Evolutionary conservation across 805 yeast species (phyloP), one percentile per base, ranked within the genome.

Genomic region (Komagataella kurtzmanii): DNA sequence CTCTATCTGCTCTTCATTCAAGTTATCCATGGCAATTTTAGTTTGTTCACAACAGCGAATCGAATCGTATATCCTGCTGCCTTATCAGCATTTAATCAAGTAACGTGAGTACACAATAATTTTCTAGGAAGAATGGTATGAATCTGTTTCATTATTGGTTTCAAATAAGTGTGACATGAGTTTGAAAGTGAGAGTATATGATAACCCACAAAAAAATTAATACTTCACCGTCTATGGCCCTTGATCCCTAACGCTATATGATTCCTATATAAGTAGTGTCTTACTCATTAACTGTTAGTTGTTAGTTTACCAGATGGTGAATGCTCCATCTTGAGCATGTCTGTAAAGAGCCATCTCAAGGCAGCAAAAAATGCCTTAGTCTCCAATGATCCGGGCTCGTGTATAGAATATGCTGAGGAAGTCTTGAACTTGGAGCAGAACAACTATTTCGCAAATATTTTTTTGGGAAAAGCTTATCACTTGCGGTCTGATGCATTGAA

Each of bases 391-490:
- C 80, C 80, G 8, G 85, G 80, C 44, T 73, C 74, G 23, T 88
- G 87, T 4, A 65, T 82, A 36, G 79, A 77, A 30, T 62, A 74
- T 48, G 75, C 82, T 18, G 67, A 77, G 24, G 76, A 78, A 44
- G 83, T 79, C 3, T 63, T 88, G 7, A 74, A 72, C 8, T 55
- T 69, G 3, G 95, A 87, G 54, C 68, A 72, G 3, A 57, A 71
- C 6, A 77, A 78, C 62, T 84, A 81, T 62, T 77, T 75, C 60
- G 97, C 90, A 14, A 71, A 73, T 57, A 74, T 86, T 3, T 80
- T 89, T 58, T 67, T 77, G 49, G 97, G 93, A 7, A 88, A 87
- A 61, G 77, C 88, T 1, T 70, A 74, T 52, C 80, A 80, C 53
- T 61, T 75, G 7, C 57, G 73, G 51, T 62, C 69, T 12, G 65